Conservation (phyloP, 129 eudicot species). For the Saussurea involucrata region DNA sequence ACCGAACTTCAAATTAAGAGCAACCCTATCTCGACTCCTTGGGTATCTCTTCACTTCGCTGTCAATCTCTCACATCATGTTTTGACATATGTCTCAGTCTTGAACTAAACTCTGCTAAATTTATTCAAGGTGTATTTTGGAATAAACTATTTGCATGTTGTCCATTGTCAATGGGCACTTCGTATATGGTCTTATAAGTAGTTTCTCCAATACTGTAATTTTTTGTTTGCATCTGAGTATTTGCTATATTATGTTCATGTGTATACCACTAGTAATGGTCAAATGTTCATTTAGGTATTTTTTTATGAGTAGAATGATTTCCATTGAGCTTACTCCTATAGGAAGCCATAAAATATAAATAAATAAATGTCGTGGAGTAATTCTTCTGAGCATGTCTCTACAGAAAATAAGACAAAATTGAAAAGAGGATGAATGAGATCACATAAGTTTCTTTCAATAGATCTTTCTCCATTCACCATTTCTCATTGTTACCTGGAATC, state of each 20-base stretch:
- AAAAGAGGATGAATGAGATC: not conserved
- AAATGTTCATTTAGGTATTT: not conserved
- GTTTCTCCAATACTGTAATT: too few relatives aligned
- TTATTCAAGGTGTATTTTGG: slow-evolving; percentile 69
- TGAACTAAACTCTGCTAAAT: slow-evolving; percentile 81
- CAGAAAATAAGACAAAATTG: not conserved
- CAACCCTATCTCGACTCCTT: too few relatives aligned
- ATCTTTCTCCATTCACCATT: not conserved
- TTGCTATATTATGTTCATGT: not conserved
- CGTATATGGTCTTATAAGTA: not conserved
- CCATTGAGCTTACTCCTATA: not conserved
- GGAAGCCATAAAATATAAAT: not conserved
- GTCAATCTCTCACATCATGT: too few relatives aligned
- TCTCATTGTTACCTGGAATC: not conserved
- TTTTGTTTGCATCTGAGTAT: not conserved
- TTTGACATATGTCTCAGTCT: too few relatives aligned
- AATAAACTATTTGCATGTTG: not conserved
- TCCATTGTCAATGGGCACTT: not conserved
- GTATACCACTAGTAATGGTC: not conserved
- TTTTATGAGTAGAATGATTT: not conserved
- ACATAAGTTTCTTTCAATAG: not conserved
- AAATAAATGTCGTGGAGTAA: not conserved
- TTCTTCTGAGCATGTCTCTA: not conserved
- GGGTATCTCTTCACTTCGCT: too few relatives aligned
- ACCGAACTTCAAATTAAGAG: too few relatives aligned